A percentile compares a stretch with the other conserved stretches of the same genome.
Conservation (phyloP, 345 rosid genomes). For the Pugionium dolabratum region DNA sequence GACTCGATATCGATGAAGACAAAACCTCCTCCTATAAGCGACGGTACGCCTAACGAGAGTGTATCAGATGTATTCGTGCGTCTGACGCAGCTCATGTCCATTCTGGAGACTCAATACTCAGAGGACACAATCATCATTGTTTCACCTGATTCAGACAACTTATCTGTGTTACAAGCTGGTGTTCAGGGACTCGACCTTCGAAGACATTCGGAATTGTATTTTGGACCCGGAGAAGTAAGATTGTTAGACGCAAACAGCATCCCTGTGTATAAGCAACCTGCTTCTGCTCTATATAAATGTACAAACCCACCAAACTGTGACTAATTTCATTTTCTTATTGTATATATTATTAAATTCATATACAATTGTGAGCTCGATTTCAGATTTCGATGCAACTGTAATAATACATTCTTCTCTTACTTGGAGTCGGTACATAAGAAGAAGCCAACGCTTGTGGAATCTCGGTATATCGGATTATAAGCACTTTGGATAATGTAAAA, state of each 20-base stretch:
- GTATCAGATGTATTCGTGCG: constrained; percentile 89
- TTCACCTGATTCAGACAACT: constrained; percentile 91
- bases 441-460: too few relatives aligned
- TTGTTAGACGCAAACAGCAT: constrained; percentile 67
- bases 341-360: neutral
- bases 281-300: constrained; percentile 84
- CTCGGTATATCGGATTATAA: neutral
- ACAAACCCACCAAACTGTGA: constrained; percentile 74
- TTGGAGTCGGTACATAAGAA: too few relatives aligned
- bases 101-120: constrained; percentile 91
- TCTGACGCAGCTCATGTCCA: constrained; percentile 88
- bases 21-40: constrained; percentile 87
- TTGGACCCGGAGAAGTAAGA: constrained; percentile 79
- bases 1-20: constrained; percentile 74
- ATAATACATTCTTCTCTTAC: too few relatives aligned
- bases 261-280: constrained; percentile 83
- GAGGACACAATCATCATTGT: constrained; percentile 69
- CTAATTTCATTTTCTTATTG: constrained; percentile 28
- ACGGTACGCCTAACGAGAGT: constrained; percentile 95
- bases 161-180: constrained; percentile 83
- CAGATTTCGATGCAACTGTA: too few relatives aligned
- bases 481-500: neutral
- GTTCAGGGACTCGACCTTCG: constrained; percentile 80
- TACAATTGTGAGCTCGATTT: neutral
- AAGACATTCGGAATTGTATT: constrained; percentile 76